These are phyloP conservation scores for Aureobasidium sp. DNA, from an alignment of 2,329 filamentous ascomycete genomes.

Conservation along the genomic window DNA sequence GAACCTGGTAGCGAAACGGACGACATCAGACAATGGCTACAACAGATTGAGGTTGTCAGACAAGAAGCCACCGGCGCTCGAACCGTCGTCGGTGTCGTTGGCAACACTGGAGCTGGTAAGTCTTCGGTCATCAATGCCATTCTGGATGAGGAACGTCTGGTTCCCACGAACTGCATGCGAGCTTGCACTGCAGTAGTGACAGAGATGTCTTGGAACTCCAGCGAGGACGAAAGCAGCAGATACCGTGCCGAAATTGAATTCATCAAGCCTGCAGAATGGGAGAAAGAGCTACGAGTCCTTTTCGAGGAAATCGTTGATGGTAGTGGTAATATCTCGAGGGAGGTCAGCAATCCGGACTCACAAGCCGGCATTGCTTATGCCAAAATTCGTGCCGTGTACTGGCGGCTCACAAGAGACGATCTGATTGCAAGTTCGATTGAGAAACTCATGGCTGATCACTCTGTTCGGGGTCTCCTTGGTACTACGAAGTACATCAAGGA, in stretches of 20 bases:
- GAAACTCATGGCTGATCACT: conserved; percentile 36
- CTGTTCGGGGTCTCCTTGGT: conserved; percentile 42
- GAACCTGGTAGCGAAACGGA: conserved; percentile 20
- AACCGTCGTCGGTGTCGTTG: conserved; percentile 52
- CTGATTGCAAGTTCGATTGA: conserved; percentile 30
- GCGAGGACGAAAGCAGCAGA: conserved; percentile 29
- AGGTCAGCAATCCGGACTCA: conserved; percentile 36
- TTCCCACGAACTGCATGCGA: conserved; percentile 52
- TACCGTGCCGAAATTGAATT: conserved; percentile 56
- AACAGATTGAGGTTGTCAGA: conserved; percentile 37
- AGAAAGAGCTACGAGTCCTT: conserved; percentile 44
- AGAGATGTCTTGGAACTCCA: conserved; percentile 52
- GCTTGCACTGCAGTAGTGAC: conserved; percentile 58
- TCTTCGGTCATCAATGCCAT: conserved; percentile 57
- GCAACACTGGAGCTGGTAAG: conserved; percentile 57
- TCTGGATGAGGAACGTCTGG: conserved; percentile 53
- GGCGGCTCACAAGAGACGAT: conserved; percentile 36
- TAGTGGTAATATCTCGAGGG: conserved; percentile 33
- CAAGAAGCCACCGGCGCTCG: conserved; percentile 35
- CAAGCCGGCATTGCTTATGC: conserved; percentile 45
- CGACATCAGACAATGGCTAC: conserved; percentile 36
- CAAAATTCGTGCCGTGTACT: conserved; percentile 47
- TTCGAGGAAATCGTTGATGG: conserved; percentile 43
- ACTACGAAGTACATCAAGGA: conserved; percentile 36
- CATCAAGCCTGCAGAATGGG: conserved; percentile 47